Percentiles rank a stretch among this genome's conserved stretches.
These are phyloP conservation scores for Luvunga scandens DNA, from an alignment of 345 rosid species.

Conservation along the genomic window DNA sequence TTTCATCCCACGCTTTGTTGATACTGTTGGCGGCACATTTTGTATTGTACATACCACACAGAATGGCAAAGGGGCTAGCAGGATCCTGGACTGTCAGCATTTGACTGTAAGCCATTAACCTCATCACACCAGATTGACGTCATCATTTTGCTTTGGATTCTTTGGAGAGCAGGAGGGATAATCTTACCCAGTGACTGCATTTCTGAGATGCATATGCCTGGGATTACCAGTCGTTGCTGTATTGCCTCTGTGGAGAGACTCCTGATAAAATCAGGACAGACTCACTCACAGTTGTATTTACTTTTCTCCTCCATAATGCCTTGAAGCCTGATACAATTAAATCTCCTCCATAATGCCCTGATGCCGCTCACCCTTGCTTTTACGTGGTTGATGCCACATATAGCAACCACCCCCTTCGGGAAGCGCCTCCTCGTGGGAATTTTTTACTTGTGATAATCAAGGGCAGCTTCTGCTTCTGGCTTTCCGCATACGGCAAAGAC, in stretches of 20 bases:
- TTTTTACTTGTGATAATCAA: background rate
- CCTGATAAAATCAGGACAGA: background rate
- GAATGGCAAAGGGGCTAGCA: background rate
- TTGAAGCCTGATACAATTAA: background rate
- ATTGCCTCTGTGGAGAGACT: background rate
- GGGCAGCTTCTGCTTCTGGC: background rate
- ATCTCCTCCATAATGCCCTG: background rate
- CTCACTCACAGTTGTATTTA: background rate
- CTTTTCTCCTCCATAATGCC: background rate
- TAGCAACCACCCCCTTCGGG: background rate
- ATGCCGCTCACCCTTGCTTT: background rate
- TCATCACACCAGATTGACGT: background rate
- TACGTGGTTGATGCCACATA: background rate
- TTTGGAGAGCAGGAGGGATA: background rate
- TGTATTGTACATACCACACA: slow-evolving; percentile 12
- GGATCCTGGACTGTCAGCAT: background rate
- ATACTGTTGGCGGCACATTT: background rate
- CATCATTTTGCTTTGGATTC: background rate
- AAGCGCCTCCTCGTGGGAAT: background rate
- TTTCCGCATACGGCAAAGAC: background rate
- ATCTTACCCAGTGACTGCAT: background rate
- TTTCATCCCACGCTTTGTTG: background rate
- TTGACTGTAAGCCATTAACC: background rate
- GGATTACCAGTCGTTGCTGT: background rate
- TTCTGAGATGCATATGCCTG: background rate